These are phyloP conservation scores for Cytidiella melzeri DNA, from an alignment of 768 basidiomycete genomes.

Conservation along the genomic window DNA sequence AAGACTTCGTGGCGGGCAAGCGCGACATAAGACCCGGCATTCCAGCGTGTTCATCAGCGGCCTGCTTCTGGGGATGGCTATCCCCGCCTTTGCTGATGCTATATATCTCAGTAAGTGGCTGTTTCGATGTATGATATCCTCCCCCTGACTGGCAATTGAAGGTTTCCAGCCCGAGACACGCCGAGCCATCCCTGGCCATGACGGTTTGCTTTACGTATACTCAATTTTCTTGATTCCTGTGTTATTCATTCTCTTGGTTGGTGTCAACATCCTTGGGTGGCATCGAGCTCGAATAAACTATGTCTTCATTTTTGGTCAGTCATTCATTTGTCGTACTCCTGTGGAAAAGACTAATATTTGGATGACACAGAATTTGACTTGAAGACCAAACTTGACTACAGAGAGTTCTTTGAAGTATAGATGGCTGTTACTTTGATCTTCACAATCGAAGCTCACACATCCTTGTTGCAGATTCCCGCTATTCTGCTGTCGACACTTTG, in stretches of 20 bases:
- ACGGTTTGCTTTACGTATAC: slow-evolving; percentile 73
- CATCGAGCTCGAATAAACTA: slow-evolving; percentile 77
- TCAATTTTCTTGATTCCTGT: slow-evolving; percentile 67
- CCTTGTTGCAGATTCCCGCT: slow-evolving; percentile 59
- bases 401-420: slow-evolving; percentile 66
- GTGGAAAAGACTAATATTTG: not conserved
- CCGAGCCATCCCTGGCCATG: slow-evolving; percentile 58
- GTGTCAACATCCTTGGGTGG: slow-evolving; percentile 82
- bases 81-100: slow-evolving; percentile 64
- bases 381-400: slow-evolving; percentile 66
- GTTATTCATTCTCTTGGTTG: slow-evolving; percentile 70
- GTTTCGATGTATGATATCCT: not conserved
- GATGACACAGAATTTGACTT: slow-evolving; percentile 53
- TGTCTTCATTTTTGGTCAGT: slow-evolving; percentile 81
- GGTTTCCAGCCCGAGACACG: slow-evolving; percentile 51
- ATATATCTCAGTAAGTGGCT: slow-evolving; percentile 51
- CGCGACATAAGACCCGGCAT: slow-evolving; percentile 52
- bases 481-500: slow-evolving; percentile 68
- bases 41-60: slow-evolving; percentile 73
- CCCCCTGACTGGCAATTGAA: slow-evolving; percentile 21
- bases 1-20: slow-evolving; percentile 48
- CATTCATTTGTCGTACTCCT: not conserved
- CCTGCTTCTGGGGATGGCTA: slow-evolving; percentile 58
- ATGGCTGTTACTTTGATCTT: not conserved
- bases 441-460: not conserved